Percentiles rank a stretch among this genome's conserved stretches.
These are phyloP conservation scores for Rhynchosporium secalis DNA, from an alignment of 2,329 filamentous ascomycete species.

Conservation along the genomic window DNA sequence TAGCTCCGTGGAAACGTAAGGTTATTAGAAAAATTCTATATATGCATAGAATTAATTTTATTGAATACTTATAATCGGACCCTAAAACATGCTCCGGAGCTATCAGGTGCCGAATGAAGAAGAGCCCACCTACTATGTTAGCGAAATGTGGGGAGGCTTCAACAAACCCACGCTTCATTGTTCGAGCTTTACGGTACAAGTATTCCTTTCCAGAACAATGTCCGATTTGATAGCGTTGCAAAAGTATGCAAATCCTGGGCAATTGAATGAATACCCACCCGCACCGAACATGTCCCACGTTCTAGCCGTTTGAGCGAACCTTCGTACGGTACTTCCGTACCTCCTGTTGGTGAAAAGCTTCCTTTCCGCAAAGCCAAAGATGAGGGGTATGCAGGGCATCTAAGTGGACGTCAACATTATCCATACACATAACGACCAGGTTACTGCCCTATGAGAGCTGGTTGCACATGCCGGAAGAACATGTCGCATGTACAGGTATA, in stretches of 20 bases:
- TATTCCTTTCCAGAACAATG: not conserved
- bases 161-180: not conserved
- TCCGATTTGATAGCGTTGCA: not conserved
- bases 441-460: conserved; percentile 1
- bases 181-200: not conserved
- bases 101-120: not conserved
- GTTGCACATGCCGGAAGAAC: not conserved
- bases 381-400: not conserved
- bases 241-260: not conserved
- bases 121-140: not conserved
- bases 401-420: conserved; percentile 3
- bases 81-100: not conserved
- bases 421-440: conserved; percentile 6
- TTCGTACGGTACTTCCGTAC: not conserved
- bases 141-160: not conserved
- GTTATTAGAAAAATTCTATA: no score
- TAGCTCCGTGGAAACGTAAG: no score
- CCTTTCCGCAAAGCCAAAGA: conserved; percentile 4
- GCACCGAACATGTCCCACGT: not conserved
- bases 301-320: not conserved
- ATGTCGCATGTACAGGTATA: not conserved
- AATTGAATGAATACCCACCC: not conserved
- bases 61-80: no score
- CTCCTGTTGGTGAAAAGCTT: not conserved
- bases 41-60: no score